Conservation (phyloP, 2,329 filamentous ascomycete genomes). For the Penicillium frequentans region DNA sequence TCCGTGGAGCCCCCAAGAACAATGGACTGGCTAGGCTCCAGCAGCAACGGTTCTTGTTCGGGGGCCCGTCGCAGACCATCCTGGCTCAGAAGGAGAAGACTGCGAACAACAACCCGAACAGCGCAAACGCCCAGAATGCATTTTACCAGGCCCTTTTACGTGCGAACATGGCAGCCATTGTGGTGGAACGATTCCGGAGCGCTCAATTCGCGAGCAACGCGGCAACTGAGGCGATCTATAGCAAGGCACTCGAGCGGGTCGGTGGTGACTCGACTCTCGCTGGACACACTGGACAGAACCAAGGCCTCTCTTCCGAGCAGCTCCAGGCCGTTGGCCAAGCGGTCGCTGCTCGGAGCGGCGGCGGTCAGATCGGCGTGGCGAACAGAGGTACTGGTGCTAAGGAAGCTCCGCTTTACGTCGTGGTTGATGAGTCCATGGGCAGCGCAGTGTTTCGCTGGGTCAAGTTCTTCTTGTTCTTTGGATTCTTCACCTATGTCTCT, state of each 20-base stretch:
- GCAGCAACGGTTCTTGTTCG: conserved; percentile 41
- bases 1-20: conserved; percentile 22
- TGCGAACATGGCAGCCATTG: conserved; percentile 89
- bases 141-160: conserved; percentile 91
- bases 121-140: conserved; percentile 82
- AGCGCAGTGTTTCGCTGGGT: conserved; percentile 85
- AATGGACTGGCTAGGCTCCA: conserved; percentile 30
- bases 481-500: conserved; percentile 74
- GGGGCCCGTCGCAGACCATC: conserved; percentile 52
- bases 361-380: conserved; percentile 61
- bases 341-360: conserved; percentile 69
- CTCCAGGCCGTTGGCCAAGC: conserved; percentile 80
- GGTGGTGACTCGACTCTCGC: conserved; percentile 45
- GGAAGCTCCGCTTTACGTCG: conserved; percentile 86
- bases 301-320: conserved; percentile 58
- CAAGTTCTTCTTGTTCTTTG: conserved; percentile 80
- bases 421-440: conserved; percentile 86
- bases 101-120: conserved; percentile 88
- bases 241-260: conserved; percentile 68
- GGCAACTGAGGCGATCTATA: conserved; percentile 75
- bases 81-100: conserved; percentile 85
- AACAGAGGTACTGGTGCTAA: conserved; percentile 67
- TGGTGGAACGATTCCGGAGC: conserved; percentile 86
- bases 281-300: conserved; percentile 27
- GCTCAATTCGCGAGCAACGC: conserved; percentile 80